A percentile compares a stretch with the other conserved stretches of the same genome.
phyloP scores from a whole-genome alignment of 345 rosid species.

The Rhodomyrtus tomentosa region DNA sequence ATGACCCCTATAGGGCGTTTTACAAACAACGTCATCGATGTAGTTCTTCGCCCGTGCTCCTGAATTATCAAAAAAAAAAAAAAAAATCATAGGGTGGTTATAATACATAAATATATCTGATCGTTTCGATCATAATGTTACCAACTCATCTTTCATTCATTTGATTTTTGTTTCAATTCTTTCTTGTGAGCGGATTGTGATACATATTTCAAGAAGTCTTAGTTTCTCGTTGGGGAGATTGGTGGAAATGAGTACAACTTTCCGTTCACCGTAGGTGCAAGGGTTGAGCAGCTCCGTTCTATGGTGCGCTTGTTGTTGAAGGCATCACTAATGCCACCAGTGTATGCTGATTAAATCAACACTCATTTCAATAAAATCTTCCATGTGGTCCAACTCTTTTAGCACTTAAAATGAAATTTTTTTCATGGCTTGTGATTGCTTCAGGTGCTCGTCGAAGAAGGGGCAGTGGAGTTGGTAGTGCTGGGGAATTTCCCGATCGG shows the following conservation, averaged over 20 bases:
- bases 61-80: not conserved
- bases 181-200: slow-evolving; percentile 27
- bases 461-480: not conserved
- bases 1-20: not conserved
- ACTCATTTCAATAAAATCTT: not conserved
- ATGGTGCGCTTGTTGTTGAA: slow-evolving; percentile 31
- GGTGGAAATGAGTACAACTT: slow-evolving; percentile 71
- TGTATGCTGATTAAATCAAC: not conserved
- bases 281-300: slow-evolving; percentile 14
- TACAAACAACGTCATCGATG: not conserved
- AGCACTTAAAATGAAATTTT: not conserved
- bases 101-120: not conserved
- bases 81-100: not conserved
- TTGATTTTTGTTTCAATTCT: not conserved
- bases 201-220: slow-evolving; percentile 36
- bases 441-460: not conserved
- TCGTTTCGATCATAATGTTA: not conserved
- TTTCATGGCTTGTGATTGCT: not conserved
- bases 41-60: not conserved
- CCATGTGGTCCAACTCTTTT: not conserved
- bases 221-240: slow-evolving; percentile 58
- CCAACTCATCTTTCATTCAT: not conserved
- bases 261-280: slow-evolving; percentile 27
- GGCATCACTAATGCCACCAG: slow-evolving; percentile 21
- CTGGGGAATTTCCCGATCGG: not conserved